Conservation (phyloP, 2,329 filamentous ascomycete genomes). For the Malbranchea cinnamomea region DNA sequence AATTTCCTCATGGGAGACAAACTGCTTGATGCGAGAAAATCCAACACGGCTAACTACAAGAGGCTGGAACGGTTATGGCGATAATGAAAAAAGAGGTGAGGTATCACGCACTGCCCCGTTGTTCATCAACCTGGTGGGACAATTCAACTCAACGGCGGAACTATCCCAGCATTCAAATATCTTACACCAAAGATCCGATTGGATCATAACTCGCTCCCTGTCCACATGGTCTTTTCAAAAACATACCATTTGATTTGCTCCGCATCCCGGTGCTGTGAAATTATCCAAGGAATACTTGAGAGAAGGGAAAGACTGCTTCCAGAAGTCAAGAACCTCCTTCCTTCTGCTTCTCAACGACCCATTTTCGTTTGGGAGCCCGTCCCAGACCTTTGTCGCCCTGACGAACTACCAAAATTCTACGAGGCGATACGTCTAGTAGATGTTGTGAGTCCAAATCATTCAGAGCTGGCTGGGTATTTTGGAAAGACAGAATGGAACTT, state of each 20-base stretch:
- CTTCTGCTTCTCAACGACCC: no score
- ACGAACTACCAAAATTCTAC: conserved; percentile 40
- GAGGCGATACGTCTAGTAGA: conserved; percentile 40
- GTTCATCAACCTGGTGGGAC: not conserved
- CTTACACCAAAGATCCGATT: conserved; percentile 73
- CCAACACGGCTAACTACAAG: conserved; percentile 61
- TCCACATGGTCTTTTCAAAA: conserved; percentile 51
- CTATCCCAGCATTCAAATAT: conserved; percentile 63
- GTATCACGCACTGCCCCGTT: conserved; percentile 9
- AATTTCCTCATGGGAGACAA: conserved; percentile 63
- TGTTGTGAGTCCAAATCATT: conserved; percentile 65
- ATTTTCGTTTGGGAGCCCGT: conserved; percentile 92
- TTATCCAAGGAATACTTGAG: conserved; percentile 55
- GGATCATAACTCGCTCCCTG: conserved; percentile 54
- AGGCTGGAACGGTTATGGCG: conserved; percentile 82
- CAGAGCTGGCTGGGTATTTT: conserved; percentile 79
- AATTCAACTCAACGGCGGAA: no score
- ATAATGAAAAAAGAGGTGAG: conserved; percentile 46
- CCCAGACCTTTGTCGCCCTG: conserved; percentile 68
- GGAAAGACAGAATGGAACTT: conserved; percentile 32
- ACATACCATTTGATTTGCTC: conserved; percentile 84
- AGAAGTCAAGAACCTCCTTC: conserved; percentile 26
- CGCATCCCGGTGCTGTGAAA: conserved; percentile 57
- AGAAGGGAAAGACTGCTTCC: conserved; percentile 27
- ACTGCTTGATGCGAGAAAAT: conserved; percentile 53